Percentiles rank a stretch among this genome's conserved stretches.
phyloP scores from a whole-genome alignment of 352 stramenopile species.

The Phytophthora europaea region DNA sequence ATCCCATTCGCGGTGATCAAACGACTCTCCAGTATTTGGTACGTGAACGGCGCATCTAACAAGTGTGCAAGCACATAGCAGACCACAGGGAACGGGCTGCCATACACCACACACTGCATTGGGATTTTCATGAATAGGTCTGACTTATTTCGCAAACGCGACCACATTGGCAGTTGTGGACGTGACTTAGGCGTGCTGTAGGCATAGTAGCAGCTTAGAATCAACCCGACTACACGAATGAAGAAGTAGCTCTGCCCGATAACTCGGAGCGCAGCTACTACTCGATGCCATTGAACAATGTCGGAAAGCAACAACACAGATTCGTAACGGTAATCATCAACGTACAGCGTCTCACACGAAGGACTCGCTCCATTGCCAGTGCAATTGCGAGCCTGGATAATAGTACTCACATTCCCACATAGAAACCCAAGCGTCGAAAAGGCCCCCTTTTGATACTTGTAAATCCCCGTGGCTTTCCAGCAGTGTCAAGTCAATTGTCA shows the following conservation, averaged over 20 bases:
- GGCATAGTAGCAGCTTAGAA: conserved; percentile 27
- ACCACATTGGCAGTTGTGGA: not conserved
- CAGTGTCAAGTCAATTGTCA: conserved; percentile 17
- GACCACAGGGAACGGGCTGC: conserved; percentile 45
- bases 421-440: conserved; percentile 3
- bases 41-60: conserved; percentile 47
- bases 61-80: conserved; percentile 53
- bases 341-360: conserved; percentile 37
- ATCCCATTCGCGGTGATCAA: conserved; percentile 37
- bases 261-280: conserved; percentile 27
- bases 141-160: conserved; percentile 2
- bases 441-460: conserved; percentile 6
- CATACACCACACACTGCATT: conserved; percentile 55
- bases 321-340: conserved; percentile 54
- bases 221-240: conserved; percentile 26
- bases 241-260: conserved; percentile 48
- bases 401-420: conserved; percentile 10
- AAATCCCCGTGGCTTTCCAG: conserved; percentile 24
- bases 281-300: conserved; percentile 32
- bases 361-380: not conserved
- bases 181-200: not conserved
- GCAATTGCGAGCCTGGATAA: conserved; percentile 21
- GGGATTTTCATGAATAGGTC: conserved; percentile 45
- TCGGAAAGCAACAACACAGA: conserved; percentile 22
- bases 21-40: conserved; percentile 33